These are phyloP conservation scores for Umbelopsis isabellina DNA, from an alignment of 192 early-diverging fungal genomes.

Conservation along the genomic window DNA sequence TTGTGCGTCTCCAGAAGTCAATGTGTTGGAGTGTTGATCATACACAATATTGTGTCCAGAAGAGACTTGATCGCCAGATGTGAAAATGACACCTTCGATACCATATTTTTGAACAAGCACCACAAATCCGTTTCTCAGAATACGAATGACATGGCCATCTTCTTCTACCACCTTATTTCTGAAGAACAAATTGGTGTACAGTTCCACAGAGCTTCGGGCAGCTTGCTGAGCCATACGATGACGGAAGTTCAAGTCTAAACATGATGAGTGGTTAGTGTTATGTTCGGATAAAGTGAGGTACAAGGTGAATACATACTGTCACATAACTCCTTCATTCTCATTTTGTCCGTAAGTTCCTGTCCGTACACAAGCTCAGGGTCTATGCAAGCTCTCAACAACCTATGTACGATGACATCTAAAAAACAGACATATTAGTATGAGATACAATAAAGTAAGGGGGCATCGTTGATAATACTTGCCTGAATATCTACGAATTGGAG, in stretches of 20 bases:
- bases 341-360: slow-evolving; percentile 82
- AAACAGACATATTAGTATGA: not conserved
- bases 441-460: not conserved
- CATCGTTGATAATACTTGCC: slow-evolving; percentile 33
- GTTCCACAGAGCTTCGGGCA: slow-evolving; percentile 89
- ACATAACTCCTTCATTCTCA: slow-evolving; percentile 78
- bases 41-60: slow-evolving; percentile 10
- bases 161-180: slow-evolving; percentile 87
- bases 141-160: slow-evolving; percentile 87
- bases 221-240: slow-evolving; percentile 97
- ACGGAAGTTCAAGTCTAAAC: slow-evolving; percentile 82
- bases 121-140: slow-evolving; percentile 94
- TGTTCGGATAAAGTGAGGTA: not conserved
- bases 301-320: slow-evolving; percentile 58
- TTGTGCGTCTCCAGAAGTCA: slow-evolving; percentile 44
- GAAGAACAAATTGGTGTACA: slow-evolving; percentile 97
- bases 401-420: slow-evolving; percentile 91
- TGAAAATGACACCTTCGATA: slow-evolving; percentile 93
- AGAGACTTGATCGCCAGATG: slow-evolving; percentile 40
- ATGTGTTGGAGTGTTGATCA: slow-evolving; percentile 41
- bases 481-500: slow-evolving; percentile 98
- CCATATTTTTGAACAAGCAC: slow-evolving; percentile 90
- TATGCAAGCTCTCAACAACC: slow-evolving; percentile 69
- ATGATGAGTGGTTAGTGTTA: slow-evolving; percentile 1
- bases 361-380: slow-evolving; percentile 53